These are phyloP conservation scores for Sclerotinia subarctica DNA, from an alignment of 2,329 filamentous ascomycete species.

Conservation along the genomic window DNA sequence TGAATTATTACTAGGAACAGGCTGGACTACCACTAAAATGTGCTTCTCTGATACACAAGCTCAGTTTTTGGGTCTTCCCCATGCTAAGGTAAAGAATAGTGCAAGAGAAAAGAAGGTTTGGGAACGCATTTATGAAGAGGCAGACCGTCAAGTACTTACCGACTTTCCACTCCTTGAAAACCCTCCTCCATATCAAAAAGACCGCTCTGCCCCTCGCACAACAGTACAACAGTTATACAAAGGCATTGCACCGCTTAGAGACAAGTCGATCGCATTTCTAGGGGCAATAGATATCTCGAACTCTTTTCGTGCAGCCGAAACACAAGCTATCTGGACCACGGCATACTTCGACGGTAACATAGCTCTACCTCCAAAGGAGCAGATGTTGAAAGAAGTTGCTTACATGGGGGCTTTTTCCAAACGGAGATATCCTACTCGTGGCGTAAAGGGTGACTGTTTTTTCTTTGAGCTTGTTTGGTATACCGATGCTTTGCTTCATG, in stretches of 20 bases:
- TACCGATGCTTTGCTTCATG: conserved; percentile 14
- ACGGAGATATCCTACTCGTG: conserved; percentile 18
- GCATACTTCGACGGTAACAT: conserved; percentile 23
- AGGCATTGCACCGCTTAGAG: conserved; percentile 18
- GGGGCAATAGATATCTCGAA: conserved; percentile 18
- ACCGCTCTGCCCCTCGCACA: background rate
- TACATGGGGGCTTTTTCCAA: conserved; percentile 17
- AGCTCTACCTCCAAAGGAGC: conserved; percentile 6
- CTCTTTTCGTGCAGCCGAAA: conserved; percentile 17
- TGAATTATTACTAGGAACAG: conserved; percentile 1
- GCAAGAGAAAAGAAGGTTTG: conserved; percentile 18
- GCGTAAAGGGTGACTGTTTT: conserved; percentile 6
- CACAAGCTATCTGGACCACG: conserved; percentile 23
- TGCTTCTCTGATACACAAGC: background rate
- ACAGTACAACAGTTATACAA: conserved; percentile 23
- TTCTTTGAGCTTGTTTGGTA: conserved; percentile 20
- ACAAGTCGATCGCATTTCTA: conserved; percentile 19
- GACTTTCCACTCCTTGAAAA: conserved; percentile 18
- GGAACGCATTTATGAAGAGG: conserved; percentile 27
- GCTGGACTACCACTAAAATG: background rate
- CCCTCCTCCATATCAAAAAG: conserved; percentile 13
- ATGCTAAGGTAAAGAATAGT: background rate
- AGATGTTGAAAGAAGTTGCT: conserved; percentile 17
- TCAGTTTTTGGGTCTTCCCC: background rate
- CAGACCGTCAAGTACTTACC: conserved; percentile 12